Evolutionary conservation across 495 filamentous ascomycete genomes (phyloP), one percentile per base, ranked within the genome.

Genomic region (Penicillium soppii): DNA sequence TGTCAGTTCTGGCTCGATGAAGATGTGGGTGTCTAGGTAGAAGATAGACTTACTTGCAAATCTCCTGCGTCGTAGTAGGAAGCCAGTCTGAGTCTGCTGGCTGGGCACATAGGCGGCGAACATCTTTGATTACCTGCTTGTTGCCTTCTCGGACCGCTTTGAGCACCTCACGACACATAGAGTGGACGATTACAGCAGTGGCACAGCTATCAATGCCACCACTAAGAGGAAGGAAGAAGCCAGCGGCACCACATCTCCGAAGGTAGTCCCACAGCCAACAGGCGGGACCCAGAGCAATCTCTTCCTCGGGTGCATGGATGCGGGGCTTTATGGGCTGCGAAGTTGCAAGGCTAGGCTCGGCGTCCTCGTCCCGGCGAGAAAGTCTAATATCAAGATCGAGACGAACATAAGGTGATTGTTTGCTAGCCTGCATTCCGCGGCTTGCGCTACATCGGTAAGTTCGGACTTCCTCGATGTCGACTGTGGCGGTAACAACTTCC

Each of bases 231-330:
- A 76, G 54, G 26, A 74, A 71, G 50, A 80, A 89, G 1, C 85
- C 83, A 4, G 81, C 83, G 13, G 76, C 74, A 13, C 74, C 74
- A 15, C 75, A 86, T 43, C 89, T 64, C 3, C 88, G 74, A 1
- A 95, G 79, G 52, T 95, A 96, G 57, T 95, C 89, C 89, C 90
- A 96, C 0, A 96, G 70, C 74, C 83, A 96, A 61, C 83, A 86
- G 1, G 82, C 89, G 1, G 83, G 78, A 0, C 81, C 80, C 0
- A 91, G 72, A 0, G 84, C 82, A 54, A 92, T 87, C 52, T 95
- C 89, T 58, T 91, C 87, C 59, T 91, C 87, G 0, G 85, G 83
- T 0, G 67, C 58, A 64, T 90, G 85, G 43, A 80, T 82, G 4
- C 76, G 68, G 1, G 77, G 69, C 22, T 72, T 54, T 25, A 80